These are phyloP conservation scores for Pichia membranifaciens DNA, from an alignment of 805 yeast species.

Conservation along the genomic window DNA sequence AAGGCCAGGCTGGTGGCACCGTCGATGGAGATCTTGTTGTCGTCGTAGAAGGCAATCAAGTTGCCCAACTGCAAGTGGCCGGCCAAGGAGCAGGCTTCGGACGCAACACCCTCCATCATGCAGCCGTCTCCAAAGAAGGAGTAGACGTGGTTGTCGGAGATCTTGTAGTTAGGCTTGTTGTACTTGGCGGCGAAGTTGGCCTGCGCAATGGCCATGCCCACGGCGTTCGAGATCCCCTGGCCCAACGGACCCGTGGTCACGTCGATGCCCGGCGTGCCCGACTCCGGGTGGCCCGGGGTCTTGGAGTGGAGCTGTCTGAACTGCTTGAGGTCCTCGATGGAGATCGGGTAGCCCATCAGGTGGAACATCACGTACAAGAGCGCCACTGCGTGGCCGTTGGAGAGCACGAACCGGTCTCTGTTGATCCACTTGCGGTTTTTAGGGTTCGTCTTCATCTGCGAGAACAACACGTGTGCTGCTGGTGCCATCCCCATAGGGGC, in stretches of 20 bases:
- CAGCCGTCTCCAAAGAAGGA: conserved; percentile 94
- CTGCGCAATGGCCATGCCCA: conserved; percentile 95
- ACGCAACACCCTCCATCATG: conserved; percentile 94
- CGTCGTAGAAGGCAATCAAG: conserved; percentile 93
- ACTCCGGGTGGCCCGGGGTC: conserved; percentile 98
- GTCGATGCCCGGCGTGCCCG: conserved; percentile 86
- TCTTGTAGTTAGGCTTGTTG: conserved; percentile 76
- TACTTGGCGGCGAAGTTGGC: conserved; percentile 85
- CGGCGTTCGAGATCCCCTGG: conserved; percentile 95
- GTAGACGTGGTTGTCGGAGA: conserved; percentile 75
- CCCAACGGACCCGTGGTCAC: conserved; percentile 99
- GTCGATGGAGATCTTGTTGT: conserved; percentile 94
- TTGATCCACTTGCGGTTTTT: conserved; percentile 87
- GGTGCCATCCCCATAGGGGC: conserved; percentile 99
- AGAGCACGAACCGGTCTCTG: conserved; percentile 91
- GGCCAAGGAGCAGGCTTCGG: conserved; percentile 91
- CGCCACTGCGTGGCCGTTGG: conserved; percentile 96
- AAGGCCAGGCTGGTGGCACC: conserved; percentile 86
- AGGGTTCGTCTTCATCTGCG: conserved; percentile 81
- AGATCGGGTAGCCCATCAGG: conserved; percentile 74
- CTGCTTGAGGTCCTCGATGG: conserved; percentile 79
- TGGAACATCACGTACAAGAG: conserved; percentile 79
- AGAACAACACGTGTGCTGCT: conserved; percentile 82
- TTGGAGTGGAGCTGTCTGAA: conserved; percentile 88
- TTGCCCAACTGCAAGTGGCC: conserved; percentile 93